Evolutionary conservation across 345 rosid species (phyloP), one percentile per base, ranked within the genome.

Genomic region (Populus pruinosa): DNA sequence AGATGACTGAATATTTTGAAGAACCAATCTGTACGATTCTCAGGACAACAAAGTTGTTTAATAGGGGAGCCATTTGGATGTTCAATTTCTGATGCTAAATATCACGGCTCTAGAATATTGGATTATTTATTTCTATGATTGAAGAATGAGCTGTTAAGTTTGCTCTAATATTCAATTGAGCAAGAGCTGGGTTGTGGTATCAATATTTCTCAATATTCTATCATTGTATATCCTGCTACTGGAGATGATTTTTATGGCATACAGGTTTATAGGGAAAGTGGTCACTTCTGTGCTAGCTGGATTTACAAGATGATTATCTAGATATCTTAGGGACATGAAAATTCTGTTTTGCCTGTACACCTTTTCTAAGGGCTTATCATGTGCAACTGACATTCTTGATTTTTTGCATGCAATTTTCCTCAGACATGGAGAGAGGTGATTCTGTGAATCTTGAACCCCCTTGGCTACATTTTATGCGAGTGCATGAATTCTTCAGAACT

Each of bases 141-240:
- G 55, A 73, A 78, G 76, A 64, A 63, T 69, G 73, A 70, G 25
- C 74, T 72, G 29, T 68, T 43, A 67, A 74, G 76, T 20, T 38
- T 44, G 61, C 53, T 43, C 69, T 29, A 3, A 25, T 16, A 61
- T 74, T 12, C 59, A 35, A 72, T 27, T 59, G 13, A 53, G 38
- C 20, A 41, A 77, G 64, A 76, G 64, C 63, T 21, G 23, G 36
- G 66, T 36, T 67, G 27, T 67, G 33, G 17, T 66, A 56, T 59
- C 71, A 20, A 53, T 38, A 35, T 66, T 68, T 53, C 64, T 47
- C 36, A 31, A 56, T 50, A 79, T 71, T 47, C 73, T 36, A 56
- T 44, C 70, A 56, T 9, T 38, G 44, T 61, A 64, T 70, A 56
- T 67, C 64, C 59, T 39, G 71, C 25, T 38, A 38, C 69, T 35